Percentiles rank a stretch among this genome's conserved stretches.
These are phyloP conservation scores for Ceratocystis alfenasii DNA, from an alignment of 2,329 filamentous ascomycete species.

Conservation along the genomic window DNA sequence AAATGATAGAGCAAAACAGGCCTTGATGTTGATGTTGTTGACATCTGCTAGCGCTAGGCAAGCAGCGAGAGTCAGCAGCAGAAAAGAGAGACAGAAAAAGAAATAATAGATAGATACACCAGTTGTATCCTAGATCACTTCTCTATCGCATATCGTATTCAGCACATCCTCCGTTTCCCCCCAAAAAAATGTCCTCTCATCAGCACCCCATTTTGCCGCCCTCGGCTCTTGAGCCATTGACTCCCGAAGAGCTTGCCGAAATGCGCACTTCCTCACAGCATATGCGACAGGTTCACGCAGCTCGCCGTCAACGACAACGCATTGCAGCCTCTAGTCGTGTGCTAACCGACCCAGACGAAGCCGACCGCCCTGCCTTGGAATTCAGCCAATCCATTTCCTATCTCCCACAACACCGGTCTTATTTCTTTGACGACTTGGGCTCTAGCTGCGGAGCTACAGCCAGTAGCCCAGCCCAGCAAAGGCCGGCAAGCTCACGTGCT, in stretches of 20 bases:
- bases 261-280: neutral
- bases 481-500: neutral
- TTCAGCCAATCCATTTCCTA: neutral
- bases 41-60: neutral
- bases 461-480: neutral
- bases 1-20: neutral
- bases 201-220: neutral
- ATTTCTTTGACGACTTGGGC: neutral
- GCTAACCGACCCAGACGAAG: neutral
- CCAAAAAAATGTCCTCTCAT: neutral
- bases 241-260: neutral
- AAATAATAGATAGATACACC: neutral
- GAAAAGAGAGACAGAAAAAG: neutral
- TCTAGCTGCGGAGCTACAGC: neutral
- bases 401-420: neutral
- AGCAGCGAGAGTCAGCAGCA: neutral
- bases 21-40: neutral
- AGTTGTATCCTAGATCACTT: too few relatives aligned
- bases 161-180: too few relatives aligned
- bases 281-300: neutral
- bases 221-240: slow-evolving; percentile 1
- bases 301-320: neutral
- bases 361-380: neutral
- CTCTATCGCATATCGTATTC: too few relatives aligned
- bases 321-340: neutral